These are phyloP conservation scores for Rhizopogon rudus DNA, from an alignment of 768 basidiomycete genomes.

Conservation along the genomic window DNA sequence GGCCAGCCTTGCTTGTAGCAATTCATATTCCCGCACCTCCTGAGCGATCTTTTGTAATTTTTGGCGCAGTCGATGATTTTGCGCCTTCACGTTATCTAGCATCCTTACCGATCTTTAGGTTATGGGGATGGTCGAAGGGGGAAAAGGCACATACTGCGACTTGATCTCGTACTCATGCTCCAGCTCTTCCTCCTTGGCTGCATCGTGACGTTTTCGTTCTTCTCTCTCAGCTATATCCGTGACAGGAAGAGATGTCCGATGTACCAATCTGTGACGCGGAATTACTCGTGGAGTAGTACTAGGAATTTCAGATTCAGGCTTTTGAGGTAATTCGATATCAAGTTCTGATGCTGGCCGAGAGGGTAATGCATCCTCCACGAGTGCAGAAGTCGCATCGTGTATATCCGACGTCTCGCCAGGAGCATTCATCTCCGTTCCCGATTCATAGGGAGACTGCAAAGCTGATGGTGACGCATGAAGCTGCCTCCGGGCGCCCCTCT, in stretches of 20 bases:
- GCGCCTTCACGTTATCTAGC: conserved; percentile 50
- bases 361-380: conserved; percentile 1
- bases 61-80: conserved; percentile 67
- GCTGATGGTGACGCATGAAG: conserved; percentile 22
- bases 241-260: conserved; percentile 32
- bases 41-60: conserved; percentile 61
- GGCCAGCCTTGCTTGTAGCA: conserved; percentile 47
- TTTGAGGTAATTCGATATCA: background rate
- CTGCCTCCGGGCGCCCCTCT: conserved; percentile 11
- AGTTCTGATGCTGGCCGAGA: conserved; percentile 6
- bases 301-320: background rate
- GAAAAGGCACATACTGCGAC: conserved; percentile 14
- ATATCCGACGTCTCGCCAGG: conserved; percentile 4
- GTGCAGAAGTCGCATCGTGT: conserved; percentile 3
- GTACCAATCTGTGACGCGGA: conserved; percentile 5
- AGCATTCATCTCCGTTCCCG: conserved; percentile 7
- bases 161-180: conserved; percentile 51
- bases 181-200: conserved; percentile 44
- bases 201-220: conserved; percentile 24
- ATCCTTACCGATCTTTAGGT: conserved; percentile 35
- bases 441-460: conserved; percentile 13
- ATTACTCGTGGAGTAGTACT: background rate
- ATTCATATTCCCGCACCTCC: conserved; percentile 62
- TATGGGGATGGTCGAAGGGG: background rate
- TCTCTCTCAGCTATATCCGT: background rate